Base-by-base conservation (phyloP, 2,329 filamentous ascomycete species). In the Akanthomyces lecanii region DNA sequence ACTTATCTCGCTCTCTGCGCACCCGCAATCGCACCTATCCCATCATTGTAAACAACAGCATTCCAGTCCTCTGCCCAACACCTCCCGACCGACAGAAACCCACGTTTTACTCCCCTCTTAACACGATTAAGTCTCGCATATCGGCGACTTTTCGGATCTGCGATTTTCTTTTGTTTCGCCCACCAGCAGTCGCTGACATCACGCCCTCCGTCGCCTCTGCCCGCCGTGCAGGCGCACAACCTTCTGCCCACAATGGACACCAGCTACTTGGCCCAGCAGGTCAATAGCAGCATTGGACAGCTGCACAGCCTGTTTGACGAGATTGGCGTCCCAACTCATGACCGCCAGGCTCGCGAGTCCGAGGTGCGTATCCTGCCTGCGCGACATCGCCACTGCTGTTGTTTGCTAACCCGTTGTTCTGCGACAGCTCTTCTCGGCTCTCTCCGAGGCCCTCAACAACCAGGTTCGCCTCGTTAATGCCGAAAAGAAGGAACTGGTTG, bases 281-380 rank as follows among this genome's bases (percentile, higher is more conserved):
- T 99, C 78, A 95, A 92, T 69, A 92, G 86, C 71, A 97, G 97
- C 73, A 92, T 98, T 74, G 87, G 86, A 76, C 92, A 97, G 78
- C 85, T 99, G 65, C 94, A 98, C 77, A 90, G 90, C 67, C 85
- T 98, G 63, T 99, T 97, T 72, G 95, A 99, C 75, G 94, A 99
- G 74, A 99, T 99, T 72, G 95, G 95, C 64, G 90, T 99, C n/a
- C 86, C 94, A 33, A 87, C 81, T 71, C 92, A 97, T 86, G 95
- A 98, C 76, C 90, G 95, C 72, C 92, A 98, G 73, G 83, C 86
- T 56, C 85, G 95, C 71, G 94, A 98, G 74, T 85, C 91, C 73
- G 92, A 97, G 87, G 93, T 96, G 80, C 83, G 65, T 18, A 21
- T 5, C 18, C 12, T 6, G 7, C 21, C 11, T 33, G 71, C 18